Conservation (phyloP, 2,329 filamentous ascomycete species). For the Sporothrix phasma region DNA sequence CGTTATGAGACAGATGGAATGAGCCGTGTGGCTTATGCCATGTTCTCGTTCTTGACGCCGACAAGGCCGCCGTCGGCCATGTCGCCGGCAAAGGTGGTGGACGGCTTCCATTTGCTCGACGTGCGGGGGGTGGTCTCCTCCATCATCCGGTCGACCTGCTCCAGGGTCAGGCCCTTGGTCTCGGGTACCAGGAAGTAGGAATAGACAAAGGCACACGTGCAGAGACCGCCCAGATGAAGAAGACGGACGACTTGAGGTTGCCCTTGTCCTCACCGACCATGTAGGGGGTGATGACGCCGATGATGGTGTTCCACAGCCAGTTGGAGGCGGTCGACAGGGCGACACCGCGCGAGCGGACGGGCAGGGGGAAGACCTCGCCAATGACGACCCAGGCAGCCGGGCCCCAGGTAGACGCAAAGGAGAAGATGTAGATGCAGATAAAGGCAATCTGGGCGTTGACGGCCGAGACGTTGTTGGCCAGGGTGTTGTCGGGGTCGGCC, state of each 20-base stretch:
- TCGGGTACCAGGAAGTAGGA: constrained; percentile 65
- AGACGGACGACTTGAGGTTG: constrained; percentile 59
- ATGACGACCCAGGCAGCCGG: constrained; percentile 74
- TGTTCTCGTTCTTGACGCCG: constrained; percentile 1
- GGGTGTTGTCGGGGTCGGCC: constrained; percentile 30
- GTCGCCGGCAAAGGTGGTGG: constrained; percentile 52
- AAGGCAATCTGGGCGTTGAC: constrained; percentile 70
- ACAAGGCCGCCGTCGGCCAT: constrained; percentile 6
- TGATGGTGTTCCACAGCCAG: constrained; percentile 73
- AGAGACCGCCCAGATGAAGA: constrained; percentile 66
- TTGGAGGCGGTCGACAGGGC: constrained; percentile 79
- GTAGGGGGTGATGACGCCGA: constrained; percentile 43
- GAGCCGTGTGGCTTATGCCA: not conserved
- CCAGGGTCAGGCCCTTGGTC: constrained; percentile 66
- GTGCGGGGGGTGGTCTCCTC: constrained; percentile 72
- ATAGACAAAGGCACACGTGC: constrained; percentile 50
- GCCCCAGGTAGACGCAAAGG: constrained; percentile 84
- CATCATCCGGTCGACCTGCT: constrained; percentile 81
- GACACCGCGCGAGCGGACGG: constrained; percentile 80
- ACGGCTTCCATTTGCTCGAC: constrained; percentile 66
- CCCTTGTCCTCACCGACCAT: constrained; percentile 46
- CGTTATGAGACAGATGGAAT: not conserved
- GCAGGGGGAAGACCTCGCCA: constrained; percentile 83
- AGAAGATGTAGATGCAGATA: constrained; percentile 88
- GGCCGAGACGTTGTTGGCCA: constrained; percentile 45